Conservation (phyloP, 495 filamentous ascomycete species). For the Xylaria curta region DNA sequence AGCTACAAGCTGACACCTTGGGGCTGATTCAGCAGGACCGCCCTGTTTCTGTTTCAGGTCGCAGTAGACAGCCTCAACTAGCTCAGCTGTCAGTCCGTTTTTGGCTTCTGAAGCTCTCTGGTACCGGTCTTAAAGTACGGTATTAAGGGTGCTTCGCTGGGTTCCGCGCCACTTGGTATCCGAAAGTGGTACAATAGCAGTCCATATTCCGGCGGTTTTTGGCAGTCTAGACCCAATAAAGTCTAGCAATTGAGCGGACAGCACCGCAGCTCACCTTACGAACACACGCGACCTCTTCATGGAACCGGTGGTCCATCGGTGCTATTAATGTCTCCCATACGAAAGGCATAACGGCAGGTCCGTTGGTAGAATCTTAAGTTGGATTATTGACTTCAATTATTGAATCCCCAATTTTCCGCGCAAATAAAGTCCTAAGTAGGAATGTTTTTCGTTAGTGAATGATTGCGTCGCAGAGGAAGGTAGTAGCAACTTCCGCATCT, state of each 20-base stretch:
- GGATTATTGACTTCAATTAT: neutral
- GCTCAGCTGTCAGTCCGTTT: constrained; percentile 18
- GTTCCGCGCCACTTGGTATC: constrained; percentile 1
- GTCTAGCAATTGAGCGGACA: neutral
- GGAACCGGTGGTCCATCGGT: neutral
- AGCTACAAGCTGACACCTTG: constrained; percentile 23
- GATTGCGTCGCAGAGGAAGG: constrained; percentile 14
- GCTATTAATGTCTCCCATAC: neutral
- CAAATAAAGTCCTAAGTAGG: neutral
- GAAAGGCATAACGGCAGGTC: neutral
- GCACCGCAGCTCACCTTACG: constrained; percentile 1
- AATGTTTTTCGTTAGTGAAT: neutral
- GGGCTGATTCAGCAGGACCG: constrained; percentile 24
- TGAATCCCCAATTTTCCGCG: neutral
- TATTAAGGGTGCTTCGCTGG: neutral
- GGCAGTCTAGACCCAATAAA: neutral
- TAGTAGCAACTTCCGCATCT: constrained; percentile 20
- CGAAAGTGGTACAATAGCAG: neutral
- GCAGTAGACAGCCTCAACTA: constrained; percentile 22
- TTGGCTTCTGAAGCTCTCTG: neutral
- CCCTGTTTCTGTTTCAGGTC: constrained; percentile 30
- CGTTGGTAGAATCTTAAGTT: neutral
- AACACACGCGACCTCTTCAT: neutral
- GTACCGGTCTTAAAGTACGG: neutral
- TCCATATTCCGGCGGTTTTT: neutral